These are phyloP conservation scores for Vigna hirtella DNA, from an alignment of 306 rosid species.

Conservation along the genomic window DNA sequence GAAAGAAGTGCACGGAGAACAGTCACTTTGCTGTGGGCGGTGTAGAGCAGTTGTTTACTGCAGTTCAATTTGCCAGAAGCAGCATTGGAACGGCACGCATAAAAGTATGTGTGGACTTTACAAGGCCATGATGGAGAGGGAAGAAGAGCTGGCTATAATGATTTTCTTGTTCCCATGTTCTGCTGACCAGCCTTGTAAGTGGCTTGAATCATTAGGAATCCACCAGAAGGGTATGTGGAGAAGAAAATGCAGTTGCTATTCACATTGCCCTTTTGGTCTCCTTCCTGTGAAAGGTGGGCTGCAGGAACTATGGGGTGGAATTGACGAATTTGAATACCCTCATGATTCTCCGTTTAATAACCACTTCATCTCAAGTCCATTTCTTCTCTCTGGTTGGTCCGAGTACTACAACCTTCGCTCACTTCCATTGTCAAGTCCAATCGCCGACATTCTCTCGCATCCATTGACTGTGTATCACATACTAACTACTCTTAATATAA, in stretches of 20 bases:
- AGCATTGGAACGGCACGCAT: constrained; percentile 63
- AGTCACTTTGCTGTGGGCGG: constrained; percentile 48
- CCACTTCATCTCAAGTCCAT: constrained; percentile 52
- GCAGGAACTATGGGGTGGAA: constrained; percentile 70
- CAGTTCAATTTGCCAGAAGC: constrained; percentile 68
- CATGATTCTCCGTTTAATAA: constrained; percentile 63
- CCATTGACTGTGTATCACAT: constrained; percentile 68
- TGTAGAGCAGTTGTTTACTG: constrained; percentile 65
- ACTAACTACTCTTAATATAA: constrained; percentile 61
- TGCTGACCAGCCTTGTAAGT: constrained; percentile 70
- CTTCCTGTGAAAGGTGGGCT: constrained; percentile 66
- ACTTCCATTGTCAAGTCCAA: constrained; percentile 61
- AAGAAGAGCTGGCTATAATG: constrained; percentile 69
- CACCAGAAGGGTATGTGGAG: constrained; percentile 79
- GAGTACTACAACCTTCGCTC: constrained; percentile 73
- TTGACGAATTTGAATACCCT: constrained; percentile 62
- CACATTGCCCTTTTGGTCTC: constrained; percentile 67
- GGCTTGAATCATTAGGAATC: constrained; percentile 68
- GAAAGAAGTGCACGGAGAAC: constrained; percentile 45
- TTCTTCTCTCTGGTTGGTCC: constrained; percentile 70
- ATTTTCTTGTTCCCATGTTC: constrained; percentile 62
- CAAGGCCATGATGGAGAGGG: constrained; percentile 76
- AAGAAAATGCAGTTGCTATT: constrained; percentile 66
- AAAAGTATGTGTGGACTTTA: constrained; percentile 62
- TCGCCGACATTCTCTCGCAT: constrained; percentile 66